These are phyloP conservation scores for Talaromyces sp. DNA, from an alignment of 2,329 filamentous ascomycete genomes.

Conservation along the genomic window DNA sequence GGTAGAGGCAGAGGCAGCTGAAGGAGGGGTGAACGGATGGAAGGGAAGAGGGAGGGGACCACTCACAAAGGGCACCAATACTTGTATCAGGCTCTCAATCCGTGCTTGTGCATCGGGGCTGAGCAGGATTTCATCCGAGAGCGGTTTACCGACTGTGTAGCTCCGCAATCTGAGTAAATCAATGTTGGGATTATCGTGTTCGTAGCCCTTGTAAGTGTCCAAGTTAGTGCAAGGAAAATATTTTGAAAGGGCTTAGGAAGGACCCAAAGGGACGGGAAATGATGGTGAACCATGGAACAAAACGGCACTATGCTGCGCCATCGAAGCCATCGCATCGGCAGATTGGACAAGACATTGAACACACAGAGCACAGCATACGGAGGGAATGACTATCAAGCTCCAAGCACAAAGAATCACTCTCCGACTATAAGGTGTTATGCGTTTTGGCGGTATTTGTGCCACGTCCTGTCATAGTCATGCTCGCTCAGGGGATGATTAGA, in stretches of 20 bases:
- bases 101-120: slow-evolving; percentile 60
- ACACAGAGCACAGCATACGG: background rate
- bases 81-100: slow-evolving; percentile 61
- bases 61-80: slow-evolving; percentile 77
- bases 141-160: slow-evolving; percentile 67
- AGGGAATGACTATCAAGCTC: slow-evolving; percentile 7
- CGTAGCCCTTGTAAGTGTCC: slow-evolving; percentile 59
- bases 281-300: slow-evolving; percentile 39
- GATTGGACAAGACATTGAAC: background rate
- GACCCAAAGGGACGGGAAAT: slow-evolving; percentile 14
- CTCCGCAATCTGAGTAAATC: slow-evolving; percentile 74
- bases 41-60: slow-evolving; percentile 21
- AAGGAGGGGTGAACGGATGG: slow-evolving; percentile 6
- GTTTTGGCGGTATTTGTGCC: background rate
- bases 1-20: background rate
- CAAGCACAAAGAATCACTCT: slow-evolving; percentile 16
- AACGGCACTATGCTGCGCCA: slow-evolving; percentile 30
- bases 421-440: background rate
- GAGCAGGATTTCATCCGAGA: slow-evolving; percentile 64
- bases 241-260: slow-evolving; percentile 32
- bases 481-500: background rate
- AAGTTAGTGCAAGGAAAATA: slow-evolving; percentile 18
- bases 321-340: slow-evolving; percentile 20
- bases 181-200: slow-evolving; percentile 72
- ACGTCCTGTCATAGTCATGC: background rate